Evolutionary conservation across 2,329 filamentous ascomycete genomes (phyloP).

Genomic region (Tympanopsis confertula): DNA sequence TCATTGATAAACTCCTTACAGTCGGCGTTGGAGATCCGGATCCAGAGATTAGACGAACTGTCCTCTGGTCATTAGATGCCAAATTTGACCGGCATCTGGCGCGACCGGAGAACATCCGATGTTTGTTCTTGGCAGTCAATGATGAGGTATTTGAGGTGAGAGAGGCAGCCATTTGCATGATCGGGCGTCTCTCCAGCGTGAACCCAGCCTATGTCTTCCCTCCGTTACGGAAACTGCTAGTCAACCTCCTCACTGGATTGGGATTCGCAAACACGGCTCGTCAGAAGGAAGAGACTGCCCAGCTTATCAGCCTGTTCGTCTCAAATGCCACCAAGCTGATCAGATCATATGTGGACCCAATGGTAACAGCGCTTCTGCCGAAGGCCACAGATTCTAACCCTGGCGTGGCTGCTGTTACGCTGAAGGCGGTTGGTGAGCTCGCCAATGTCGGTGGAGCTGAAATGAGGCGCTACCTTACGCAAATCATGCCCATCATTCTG

Average conservation of each 20-base stretch:
- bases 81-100: slow-evolving; percentile 95
- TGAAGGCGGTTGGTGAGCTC: slow-evolving; percentile 88
- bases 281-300: slow-evolving; percentile 93
- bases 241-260: slow-evolving; percentile 90
- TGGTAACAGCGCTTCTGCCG: slow-evolving; percentile 86
- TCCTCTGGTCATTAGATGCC: slow-evolving; percentile 78
- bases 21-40: slow-evolving; percentile 90
- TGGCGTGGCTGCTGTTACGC: slow-evolving; percentile 84
- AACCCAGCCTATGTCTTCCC: slow-evolving; percentile 98
- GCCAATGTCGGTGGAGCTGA: slow-evolving; percentile 88
- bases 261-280: slow-evolving; percentile 89
- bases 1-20: slow-evolving; percentile 91
- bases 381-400: slow-evolving; percentile 79
- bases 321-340: slow-evolving; percentile 87
- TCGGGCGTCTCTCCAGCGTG: slow-evolving; percentile 77
- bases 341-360: slow-evolving; percentile 92
- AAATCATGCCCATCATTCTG: slow-evolving; percentile 89
- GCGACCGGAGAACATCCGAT: slow-evolving; percentile 93
- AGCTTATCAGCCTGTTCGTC: slow-evolving; percentile 81
- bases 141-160: slow-evolving; percentile 88
- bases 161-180: slow-evolving; percentile 90
- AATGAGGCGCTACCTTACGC: slow-evolving; percentile 82
- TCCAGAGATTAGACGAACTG: slow-evolving; percentile 75
- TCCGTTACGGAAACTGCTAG: slow-evolving; percentile 82
- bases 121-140: slow-evolving; percentile 87